Evolutionary conservation across 306 rosid species (phyloP).

Genomic region (Acmispon strigosus): DNA sequence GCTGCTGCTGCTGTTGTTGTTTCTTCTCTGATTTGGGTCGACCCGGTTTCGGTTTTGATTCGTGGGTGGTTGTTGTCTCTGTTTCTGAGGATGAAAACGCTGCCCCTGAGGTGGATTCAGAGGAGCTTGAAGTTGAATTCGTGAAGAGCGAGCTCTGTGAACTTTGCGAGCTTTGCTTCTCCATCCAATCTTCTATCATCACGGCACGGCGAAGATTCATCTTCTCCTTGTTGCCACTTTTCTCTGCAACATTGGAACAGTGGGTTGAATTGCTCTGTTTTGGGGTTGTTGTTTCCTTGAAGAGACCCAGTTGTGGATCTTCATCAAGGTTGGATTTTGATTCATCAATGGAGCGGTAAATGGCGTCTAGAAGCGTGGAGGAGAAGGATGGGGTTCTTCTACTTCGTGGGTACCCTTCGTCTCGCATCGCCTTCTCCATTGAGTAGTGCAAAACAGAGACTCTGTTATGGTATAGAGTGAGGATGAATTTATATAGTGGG

Average conservation of each 20-base stretch:
- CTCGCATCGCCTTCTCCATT: slow-evolving; percentile 6
- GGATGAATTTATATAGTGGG: slow-evolving; percentile 12
- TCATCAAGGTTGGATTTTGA: slow-evolving; percentile 35
- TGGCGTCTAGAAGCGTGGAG: slow-evolving; percentile 48
- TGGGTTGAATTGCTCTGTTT: slow-evolving; percentile 23
- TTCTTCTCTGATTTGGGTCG: slow-evolving; percentile 14
- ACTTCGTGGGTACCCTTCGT: slow-evolving; percentile 39
- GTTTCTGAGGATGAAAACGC: slow-evolving; percentile 60
- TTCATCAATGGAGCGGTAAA: slow-evolving; percentile 58
- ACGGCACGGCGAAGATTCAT: slow-evolving; percentile 41
- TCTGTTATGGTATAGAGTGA: neutral
- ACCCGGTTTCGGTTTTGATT: slow-evolving; percentile 22
- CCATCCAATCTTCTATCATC: slow-evolving; percentile 63
- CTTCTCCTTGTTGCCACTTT: slow-evolving; percentile 16
- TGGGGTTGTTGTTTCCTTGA: neutral
- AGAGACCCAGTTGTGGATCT: slow-evolving; percentile 15
- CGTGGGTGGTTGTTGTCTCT: slow-evolving; percentile 32
- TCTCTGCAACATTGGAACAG: neutral
- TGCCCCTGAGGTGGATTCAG: slow-evolving; percentile 46
- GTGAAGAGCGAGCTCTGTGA: slow-evolving; percentile 29
- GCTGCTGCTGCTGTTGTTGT: slow-evolving; percentile 21
- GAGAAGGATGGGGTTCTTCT: slow-evolving; percentile 78
- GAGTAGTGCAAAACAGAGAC: neutral
- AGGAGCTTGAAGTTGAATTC: slow-evolving; percentile 46
- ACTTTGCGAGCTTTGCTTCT: slow-evolving; percentile 32